Percentiles rank a stretch among this genome's conserved stretches.
phyloP scores from a whole-genome alignment of 2,329 filamentous ascomycete genomes.

The Venturia nashicola region DNA sequence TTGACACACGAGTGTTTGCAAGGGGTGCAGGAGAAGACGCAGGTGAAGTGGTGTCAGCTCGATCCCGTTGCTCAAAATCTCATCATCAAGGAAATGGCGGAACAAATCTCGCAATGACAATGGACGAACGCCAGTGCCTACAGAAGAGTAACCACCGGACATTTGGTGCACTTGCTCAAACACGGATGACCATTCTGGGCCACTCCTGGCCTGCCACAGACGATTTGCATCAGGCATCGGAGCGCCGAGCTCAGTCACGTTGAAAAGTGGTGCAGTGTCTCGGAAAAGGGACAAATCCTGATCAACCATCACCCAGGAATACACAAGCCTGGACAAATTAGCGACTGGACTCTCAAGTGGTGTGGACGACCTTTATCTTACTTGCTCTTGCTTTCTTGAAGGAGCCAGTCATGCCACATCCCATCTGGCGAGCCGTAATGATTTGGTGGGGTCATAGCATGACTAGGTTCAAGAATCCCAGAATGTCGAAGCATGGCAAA shows the following conservation, averaged over 20 bases:
- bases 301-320: slow-evolving; percentile 65
- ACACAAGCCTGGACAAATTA: slow-evolving; percentile 45
- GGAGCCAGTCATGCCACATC: slow-evolving; percentile 51
- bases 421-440: slow-evolving; percentile 1
- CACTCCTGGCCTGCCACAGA: slow-evolving; percentile 49
- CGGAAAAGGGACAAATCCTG: slow-evolving; percentile 59
- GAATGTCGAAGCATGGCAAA: slow-evolving; percentile 60
- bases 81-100: slow-evolving; percentile 54
- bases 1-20: slow-evolving; percentile 54
- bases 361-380: slow-evolving; percentile 23
- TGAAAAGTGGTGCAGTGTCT: slow-evolving; percentile 49
- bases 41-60: slow-evolving; percentile 46
- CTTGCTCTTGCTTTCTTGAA: slow-evolving; percentile 51
- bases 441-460: slow-evolving; percentile 2
- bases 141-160: slow-evolving; percentile 39
- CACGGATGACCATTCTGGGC: slow-evolving; percentile 46
- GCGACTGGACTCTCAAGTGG: slow-evolving; percentile 11
- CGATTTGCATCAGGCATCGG: slow-evolving; percentile 52
- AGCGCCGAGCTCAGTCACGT: slow-evolving; percentile 51
- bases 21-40: slow-evolving; percentile 54
- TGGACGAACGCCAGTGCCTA: slow-evolving; percentile 39
- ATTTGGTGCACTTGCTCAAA: slow-evolving; percentile 49
- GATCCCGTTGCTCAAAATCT: slow-evolving; percentile 40
- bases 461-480: slow-evolving; percentile 44
- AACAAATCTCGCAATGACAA: slow-evolving; percentile 54